These are phyloP conservation scores for Nannochloropsis oceanica DNA, from an alignment of 108 stramenopile genomes.

Conservation along the genomic window DNA sequence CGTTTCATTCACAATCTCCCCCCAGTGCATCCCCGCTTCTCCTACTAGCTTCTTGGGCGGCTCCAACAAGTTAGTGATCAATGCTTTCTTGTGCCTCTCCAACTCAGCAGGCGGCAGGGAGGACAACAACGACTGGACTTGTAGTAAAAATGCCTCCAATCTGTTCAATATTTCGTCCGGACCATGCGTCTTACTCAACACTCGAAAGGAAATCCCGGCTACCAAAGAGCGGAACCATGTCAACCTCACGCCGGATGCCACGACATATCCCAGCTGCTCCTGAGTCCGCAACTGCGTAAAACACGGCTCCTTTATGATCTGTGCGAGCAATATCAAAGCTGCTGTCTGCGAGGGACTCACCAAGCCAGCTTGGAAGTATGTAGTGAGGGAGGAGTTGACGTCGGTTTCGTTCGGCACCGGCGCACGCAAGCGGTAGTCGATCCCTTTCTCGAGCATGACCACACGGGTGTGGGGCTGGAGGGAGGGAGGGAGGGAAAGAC, in stretches of 20 bases:
- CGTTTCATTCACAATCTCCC: not conserved
- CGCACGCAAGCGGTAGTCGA: not conserved
- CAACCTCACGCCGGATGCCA: constrained; percentile 11
- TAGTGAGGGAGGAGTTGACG: constrained; percentile 1
- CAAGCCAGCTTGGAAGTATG: constrained; percentile 13
- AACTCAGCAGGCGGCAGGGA: not conserved
- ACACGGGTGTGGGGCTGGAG: constrained; percentile 28
- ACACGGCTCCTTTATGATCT: constrained; percentile 59
- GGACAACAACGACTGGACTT: not conserved
- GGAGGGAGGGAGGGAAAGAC: not conserved
- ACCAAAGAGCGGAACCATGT: not conserved
- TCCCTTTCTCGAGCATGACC: constrained; percentile 26
- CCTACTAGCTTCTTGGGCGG: constrained; percentile 7
- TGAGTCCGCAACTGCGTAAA: constrained; percentile 68
- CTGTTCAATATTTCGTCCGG: constrained; percentile 11
- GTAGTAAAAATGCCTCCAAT: constrained; percentile 5
- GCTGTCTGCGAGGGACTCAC: constrained; percentile 5
- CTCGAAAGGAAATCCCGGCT: constrained; percentile 11
- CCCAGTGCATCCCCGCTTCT: not conserved
- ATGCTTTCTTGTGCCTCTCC: constrained; percentile 2
- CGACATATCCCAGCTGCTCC: constrained; percentile 74
- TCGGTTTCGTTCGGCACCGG: constrained; percentile 7
- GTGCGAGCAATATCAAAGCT: constrained; percentile 42
- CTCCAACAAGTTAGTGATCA: constrained; percentile 7
- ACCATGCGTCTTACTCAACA: constrained; percentile 5